Conservation (phyloP, 1,284 basidiomycete species). For the Takashimella koratensis region DNA sequence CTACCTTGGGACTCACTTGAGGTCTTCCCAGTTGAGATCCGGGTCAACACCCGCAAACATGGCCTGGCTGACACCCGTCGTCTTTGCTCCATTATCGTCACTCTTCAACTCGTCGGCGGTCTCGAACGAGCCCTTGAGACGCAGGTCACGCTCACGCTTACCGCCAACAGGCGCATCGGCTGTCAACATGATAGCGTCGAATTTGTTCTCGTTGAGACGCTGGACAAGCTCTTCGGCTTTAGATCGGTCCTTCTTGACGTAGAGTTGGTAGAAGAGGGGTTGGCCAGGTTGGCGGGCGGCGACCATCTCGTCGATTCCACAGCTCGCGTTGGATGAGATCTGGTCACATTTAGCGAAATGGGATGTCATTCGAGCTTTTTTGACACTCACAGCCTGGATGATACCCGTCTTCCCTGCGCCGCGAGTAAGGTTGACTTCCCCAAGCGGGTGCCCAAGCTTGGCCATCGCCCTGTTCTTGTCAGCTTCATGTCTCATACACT, state of each 20-base stretch:
- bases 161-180: slow-evolving; percentile 84
- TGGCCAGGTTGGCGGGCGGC: slow-evolving; percentile 56
- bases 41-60: slow-evolving; percentile 45
- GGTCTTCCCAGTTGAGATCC: slow-evolving; percentile 43
- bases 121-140: slow-evolving; percentile 47
- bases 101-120: slow-evolving; percentile 38
- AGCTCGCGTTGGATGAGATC: slow-evolving; percentile 78
- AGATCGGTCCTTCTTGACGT: slow-evolving; percentile 71
- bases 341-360: too few species aligned
- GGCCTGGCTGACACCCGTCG: slow-evolving; percentile 38
- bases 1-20: slow-evolving; percentile 26
- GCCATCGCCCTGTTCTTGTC: slow-evolving; percentile 62
- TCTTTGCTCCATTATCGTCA: slow-evolving; percentile 19
- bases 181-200: slow-evolving; percentile 75
- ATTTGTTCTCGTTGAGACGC: slow-evolving; percentile 64
- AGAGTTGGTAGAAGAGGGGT: slow-evolving; percentile 75
- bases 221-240: slow-evolving; percentile 68
- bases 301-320: slow-evolving; percentile 59
- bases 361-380: too few species aligned
- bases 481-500: background rate
- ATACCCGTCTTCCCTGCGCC: slow-evolving; percentile 68
- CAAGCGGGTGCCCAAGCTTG: slow-evolving; percentile 83
- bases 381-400: slow-evolving; percentile 75
- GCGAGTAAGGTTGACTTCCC: slow-evolving; percentile 77
- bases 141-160: slow-evolving; percentile 73